phyloP scores from a whole-genome alignment of 352 stramenopile species.

The Peronospora tabacina region DNA sequence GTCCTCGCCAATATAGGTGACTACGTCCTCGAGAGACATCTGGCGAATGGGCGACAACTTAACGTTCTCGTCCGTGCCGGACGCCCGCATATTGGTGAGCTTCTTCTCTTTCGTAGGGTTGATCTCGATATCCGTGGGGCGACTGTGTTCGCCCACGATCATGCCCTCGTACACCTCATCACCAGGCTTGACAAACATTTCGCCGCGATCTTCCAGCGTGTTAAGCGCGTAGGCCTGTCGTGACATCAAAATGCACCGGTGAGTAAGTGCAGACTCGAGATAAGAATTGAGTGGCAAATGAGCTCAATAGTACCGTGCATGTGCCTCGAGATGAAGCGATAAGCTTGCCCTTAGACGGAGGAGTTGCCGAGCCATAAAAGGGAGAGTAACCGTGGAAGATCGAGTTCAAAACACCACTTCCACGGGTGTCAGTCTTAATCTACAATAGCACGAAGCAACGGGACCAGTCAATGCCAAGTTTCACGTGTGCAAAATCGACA shows the following conservation, averaged over 20 bases:
- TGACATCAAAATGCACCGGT: not conserved
- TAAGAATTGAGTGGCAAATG: not conserved
- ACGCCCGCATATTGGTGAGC: constrained; percentile 93
- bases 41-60: constrained; percentile 87
- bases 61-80: constrained; percentile 93
- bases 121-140: constrained; percentile 93
- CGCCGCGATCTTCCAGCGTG: constrained; percentile 88
- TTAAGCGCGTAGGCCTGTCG: constrained; percentile 88
- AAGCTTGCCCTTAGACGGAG: constrained; percentile 79
- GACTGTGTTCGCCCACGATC: constrained; percentile 97
- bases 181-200: constrained; percentile 93
- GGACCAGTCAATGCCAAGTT: constrained; percentile 6
- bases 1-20: constrained; percentile 96
- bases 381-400: constrained; percentile 94
- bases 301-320: constrained; percentile 39
- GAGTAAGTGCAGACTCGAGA: not conserved
- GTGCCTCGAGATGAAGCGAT: constrained; percentile 66
- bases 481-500: not conserved
- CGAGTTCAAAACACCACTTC: constrained; percentile 95
- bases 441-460: constrained; percentile 25
- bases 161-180: constrained; percentile 96
- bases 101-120: constrained; percentile 98
- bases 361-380: constrained; percentile 57
- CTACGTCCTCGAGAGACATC: constrained; percentile 96
- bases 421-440: constrained; percentile 92